A percentile compares a stretch with the other conserved stretches of the same genome.
These are phyloP conservation scores for Glycine latifolia DNA, from an alignment of 306 rosid species.

Conservation along the genomic window DNA sequence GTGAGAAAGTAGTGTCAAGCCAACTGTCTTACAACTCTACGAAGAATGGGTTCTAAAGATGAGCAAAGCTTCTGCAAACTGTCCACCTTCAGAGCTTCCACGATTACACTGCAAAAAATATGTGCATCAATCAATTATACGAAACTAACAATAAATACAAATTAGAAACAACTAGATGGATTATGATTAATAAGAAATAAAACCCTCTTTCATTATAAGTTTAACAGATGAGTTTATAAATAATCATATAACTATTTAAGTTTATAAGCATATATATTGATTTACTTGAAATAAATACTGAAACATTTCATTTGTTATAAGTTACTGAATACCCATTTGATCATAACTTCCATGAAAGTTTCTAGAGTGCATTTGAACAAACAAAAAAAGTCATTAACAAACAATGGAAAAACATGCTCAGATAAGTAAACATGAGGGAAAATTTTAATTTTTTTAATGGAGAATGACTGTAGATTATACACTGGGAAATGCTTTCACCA, in stretches of 20 bases:
- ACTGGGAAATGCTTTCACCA: slow-evolving; percentile 9
- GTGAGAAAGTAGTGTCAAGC: slow-evolving; percentile 22
- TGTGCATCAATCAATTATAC: background rate
- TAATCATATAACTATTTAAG: slow-evolving; percentile 15
- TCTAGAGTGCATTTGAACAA: slow-evolving; percentile 1
- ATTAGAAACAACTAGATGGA: slow-evolving; percentile 17
- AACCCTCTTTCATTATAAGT: background rate
- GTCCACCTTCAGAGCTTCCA: slow-evolving; percentile 85
- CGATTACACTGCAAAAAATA: slow-evolving; percentile 68
- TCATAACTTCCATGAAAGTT: background rate
- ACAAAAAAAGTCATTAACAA: background rate
- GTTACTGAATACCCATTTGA: slow-evolving; percentile 22
- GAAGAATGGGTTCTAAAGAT: slow-evolving; percentile 82
- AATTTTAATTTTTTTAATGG: background rate
- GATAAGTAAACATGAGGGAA: background rate
- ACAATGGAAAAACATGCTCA: background rate
- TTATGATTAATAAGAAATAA: slow-evolving; percentile 12
- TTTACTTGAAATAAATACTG: background rate
- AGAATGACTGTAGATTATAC: background rate
- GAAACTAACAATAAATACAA: slow-evolving; percentile 26
- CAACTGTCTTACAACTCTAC: slow-evolving; percentile 74
- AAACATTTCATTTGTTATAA: slow-evolving; percentile 2
- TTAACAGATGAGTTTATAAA: slow-evolving; percentile 23
- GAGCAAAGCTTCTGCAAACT: slow-evolving; percentile 87
- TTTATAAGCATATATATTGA: background rate